phyloP scores from a whole-genome alignment of 306 rosid species.

The Cucurbita ficifolia region DNA sequence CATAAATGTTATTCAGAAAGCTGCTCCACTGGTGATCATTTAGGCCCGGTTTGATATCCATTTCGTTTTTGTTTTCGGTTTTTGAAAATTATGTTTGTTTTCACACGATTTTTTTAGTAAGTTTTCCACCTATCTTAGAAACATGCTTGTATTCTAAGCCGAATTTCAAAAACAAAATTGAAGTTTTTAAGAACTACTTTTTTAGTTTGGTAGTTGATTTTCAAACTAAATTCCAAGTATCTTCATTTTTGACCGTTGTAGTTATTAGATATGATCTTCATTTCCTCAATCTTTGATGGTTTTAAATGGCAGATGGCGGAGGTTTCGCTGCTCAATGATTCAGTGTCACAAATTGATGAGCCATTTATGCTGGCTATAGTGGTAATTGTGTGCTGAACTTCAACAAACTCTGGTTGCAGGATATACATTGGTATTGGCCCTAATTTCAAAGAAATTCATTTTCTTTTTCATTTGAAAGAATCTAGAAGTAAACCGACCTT shows the following conservation, averaged over 20 bases:
- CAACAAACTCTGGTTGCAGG: slow-evolving; percentile 98
- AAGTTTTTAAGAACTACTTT: no score
- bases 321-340: slow-evolving; percentile 81
- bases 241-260: neutral
- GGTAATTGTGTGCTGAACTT: slow-evolving; percentile 99
- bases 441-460: slow-evolving; percentile 51
- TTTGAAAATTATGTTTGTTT: no score
- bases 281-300: neutral
- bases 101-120: no score
- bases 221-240: neutral
- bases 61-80: no score
- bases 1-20: slow-evolving; percentile 56
- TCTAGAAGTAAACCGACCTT: slow-evolving; percentile 4
- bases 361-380: slow-evolving; percentile 97
- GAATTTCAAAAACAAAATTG: no score
- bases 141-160: no score
- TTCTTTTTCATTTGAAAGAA: slow-evolving; percentile 13
- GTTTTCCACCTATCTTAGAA: no score
- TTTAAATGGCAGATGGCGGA: slow-evolving; percentile 90
- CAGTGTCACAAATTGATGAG: slow-evolving; percentile 88
- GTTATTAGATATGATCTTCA: neutral
- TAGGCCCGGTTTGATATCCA: slow-evolving; percentile 7
- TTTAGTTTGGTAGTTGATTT: slow-evolving; percentile 42
- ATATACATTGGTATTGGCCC: slow-evolving; percentile 98
- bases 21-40: slow-evolving; percentile 99